Evolutionary conservation across 345 rosid genomes (phyloP).

Genomic region (Combretum micranthum): DNA sequence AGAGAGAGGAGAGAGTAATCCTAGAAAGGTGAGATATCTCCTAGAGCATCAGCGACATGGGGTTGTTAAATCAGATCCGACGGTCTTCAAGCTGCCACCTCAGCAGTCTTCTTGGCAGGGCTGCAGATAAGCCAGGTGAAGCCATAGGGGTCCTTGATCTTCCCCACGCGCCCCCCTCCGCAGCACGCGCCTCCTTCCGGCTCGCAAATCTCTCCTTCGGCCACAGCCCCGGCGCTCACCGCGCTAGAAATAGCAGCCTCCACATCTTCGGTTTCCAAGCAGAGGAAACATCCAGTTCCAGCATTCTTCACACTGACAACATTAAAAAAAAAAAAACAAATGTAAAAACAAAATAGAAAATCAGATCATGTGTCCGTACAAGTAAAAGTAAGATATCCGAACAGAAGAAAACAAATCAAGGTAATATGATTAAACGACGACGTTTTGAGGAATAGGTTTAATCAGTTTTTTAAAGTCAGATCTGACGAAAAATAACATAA

Average conservation of each 20-base stretch:
- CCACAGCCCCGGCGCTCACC: slow-evolving; percentile 58
- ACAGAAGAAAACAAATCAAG: too few species aligned
- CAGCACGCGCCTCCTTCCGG: slow-evolving; percentile 30
- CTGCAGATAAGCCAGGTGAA: slow-evolving; percentile 57
- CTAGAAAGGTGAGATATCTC: not conserved
- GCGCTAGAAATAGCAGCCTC: slow-evolving; percentile 62
- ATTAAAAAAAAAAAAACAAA: too few species aligned
- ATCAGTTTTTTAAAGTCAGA: too few species aligned
- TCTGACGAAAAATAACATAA: not conserved
- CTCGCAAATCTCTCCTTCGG: slow-evolving; percentile 41
- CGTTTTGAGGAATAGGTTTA: too few species aligned
- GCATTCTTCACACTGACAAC: slow-evolving; percentile 26
- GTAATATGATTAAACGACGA: too few species aligned
- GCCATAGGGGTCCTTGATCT: slow-evolving; percentile 80
- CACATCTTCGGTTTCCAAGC: slow-evolving; percentile 64
- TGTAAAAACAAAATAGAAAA: too few species aligned
- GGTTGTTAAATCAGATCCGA: slow-evolving; percentile 15
- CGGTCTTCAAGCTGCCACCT: slow-evolving; percentile 42
- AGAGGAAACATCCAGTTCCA: slow-evolving; percentile 16
- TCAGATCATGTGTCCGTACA: too few species aligned
- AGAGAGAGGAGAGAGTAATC: too few species aligned
- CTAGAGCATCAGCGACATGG: not conserved
- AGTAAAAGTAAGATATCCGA: too few species aligned
- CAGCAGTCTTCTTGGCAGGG: slow-evolving; percentile 26
- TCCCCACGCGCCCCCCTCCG: slow-evolving; percentile 56